Base-by-base conservation (phyloP, 2,329 filamentous ascomycete genomes). In the Colletotrichum sp. region DNA sequence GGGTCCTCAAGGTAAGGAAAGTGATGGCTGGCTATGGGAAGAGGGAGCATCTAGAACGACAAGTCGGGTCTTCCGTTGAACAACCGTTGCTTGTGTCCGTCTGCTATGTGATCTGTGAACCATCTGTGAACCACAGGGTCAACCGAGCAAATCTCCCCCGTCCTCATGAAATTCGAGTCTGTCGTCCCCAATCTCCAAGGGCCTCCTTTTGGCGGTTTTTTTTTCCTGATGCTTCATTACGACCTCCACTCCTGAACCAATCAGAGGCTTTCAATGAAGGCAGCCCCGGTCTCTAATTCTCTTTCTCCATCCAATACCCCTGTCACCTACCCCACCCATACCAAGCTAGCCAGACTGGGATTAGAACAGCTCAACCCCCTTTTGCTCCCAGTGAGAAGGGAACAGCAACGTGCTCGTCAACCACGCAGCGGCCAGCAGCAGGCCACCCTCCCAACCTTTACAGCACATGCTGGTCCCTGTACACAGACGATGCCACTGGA, bases 191-290 rank as follows among this genome's bases (percentile, higher is more conserved):
- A 74, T 76, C 74, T 76, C 74, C 64, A 76, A 59, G 70, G 59
- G 72, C 59, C 74, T 76, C 70, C 70, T 76, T 76, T 76, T 74
- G 65, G 63, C 29, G 65, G 59, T 64, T 76, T 72, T 75, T 75
- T 76, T 73, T 63, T 52, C 44, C 71, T 73, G 64, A 49, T 74
- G 74, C 74, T 76, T 76, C 70, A 76, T 76, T 74, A 74, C 59
- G 74, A 74, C 74, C 65, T 64, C 49, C 64, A 39, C 34, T 44
- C 8, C 15, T n/a, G 1, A 61, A 2, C 74, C 74, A 76, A 76
- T 76, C 29, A 57, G 2, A 7, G 13, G 5, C 27, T 29, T 22
- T 27, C 65, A 36, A 29, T 65, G 49, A 27, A 22, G 12, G 34
- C 29, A 25, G 57, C 65, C 74, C 71, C 59, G 64, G 74, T 62